Conservation (phyloP, 2,329 filamentous ascomycete species). For the Chalara sp. region DNA sequence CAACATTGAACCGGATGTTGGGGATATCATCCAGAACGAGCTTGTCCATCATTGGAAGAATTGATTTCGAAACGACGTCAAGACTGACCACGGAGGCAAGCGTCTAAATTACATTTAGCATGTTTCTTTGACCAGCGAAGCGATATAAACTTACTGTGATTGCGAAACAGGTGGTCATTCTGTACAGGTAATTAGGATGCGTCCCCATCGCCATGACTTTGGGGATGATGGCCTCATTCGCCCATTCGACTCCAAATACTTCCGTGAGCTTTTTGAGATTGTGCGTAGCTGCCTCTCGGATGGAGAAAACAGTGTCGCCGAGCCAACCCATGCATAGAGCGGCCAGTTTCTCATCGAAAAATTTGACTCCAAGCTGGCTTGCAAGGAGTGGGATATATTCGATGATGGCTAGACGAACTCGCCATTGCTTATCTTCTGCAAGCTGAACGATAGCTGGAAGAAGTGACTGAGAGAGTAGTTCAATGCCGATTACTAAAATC, state of each 20-base stretch:
- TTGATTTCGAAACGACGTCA: slow-evolving; percentile 85
- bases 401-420: slow-evolving; percentile 94
- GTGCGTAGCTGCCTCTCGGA: slow-evolving; percentile 92
- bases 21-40: slow-evolving; percentile 92
- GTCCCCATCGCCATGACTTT: slow-evolving; percentile 98
- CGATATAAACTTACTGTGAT: slow-evolving; percentile 70
- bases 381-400: slow-evolving; percentile 97
- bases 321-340: slow-evolving; percentile 97
- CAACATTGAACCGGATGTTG: slow-evolving; percentile 99
- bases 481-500: slow-evolving; percentile 82
- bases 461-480: slow-evolving; percentile 90
- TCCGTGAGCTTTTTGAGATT: slow-evolving; percentile 98
- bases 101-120: slow-evolving; percentile 53
- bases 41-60: slow-evolving; percentile 93
- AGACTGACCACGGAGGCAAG: slow-evolving; percentile 88
- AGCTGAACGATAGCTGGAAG: slow-evolving; percentile 95
- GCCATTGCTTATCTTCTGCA: slow-evolving; percentile 98
- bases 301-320: slow-evolving; percentile 97
- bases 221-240: slow-evolving; percentile 91
- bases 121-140: not conserved
- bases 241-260: slow-evolving; percentile 97
- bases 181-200: slow-evolving; percentile 97
- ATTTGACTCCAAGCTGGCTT: slow-evolving; percentile 90
- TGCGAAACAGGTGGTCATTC: slow-evolving; percentile 99
- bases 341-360: slow-evolving; percentile 97